Base-by-base conservation (phyloP, 352 stramenopile species). In the Pythium sukuiense region DNA sequence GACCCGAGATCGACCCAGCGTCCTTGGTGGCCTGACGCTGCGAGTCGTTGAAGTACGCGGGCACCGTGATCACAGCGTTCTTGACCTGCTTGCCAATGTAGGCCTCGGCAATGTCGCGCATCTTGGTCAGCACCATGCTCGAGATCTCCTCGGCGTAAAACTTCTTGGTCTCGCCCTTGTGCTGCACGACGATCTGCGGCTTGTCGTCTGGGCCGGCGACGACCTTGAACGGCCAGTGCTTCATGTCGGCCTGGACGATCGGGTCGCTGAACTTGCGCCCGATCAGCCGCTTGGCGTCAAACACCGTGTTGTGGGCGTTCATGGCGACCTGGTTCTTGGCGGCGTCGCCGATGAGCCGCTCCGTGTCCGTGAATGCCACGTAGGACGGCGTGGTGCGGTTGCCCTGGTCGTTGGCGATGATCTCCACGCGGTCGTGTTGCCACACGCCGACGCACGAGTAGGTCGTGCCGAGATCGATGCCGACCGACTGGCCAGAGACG, bases 381-480 rank as follows among this genome's bases (percentile, higher is more conserved):
- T 98, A 98, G 30, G 95, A 99, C 6, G 96, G 95, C 0, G 95
- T 99, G 33, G 93, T 98, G 37, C 95, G 88, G 76, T 98, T 98
- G 30, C 96, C 96, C 72, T 98, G 90, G 68, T 98, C 92, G 71
- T 99, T 98, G 53, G 93, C 93, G 70, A 98, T 97, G 73, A 97
- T 97, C 67, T 99, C 92, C 9, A 99, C 95, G 49, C 90, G 92
- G 80, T 98, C 96, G 71, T 99, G 98, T 75, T 98, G 92, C 94
- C 94, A 99, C 39, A 99, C 94, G 32, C 96, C 96, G 52, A 99
- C 93, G 63, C 96, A 99, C 63, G 92, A 98, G 81, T 99, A 98
- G 30, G 95, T 99, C 59, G 96, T 99, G 65, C 95, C 96, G 50
- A 99, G 83, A 79, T 99, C 97, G 72, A 99, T 99, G 63, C 97